Conservation (phyloP, 176 grass and related monocot species). For the Oryza brachyantha region DNA sequence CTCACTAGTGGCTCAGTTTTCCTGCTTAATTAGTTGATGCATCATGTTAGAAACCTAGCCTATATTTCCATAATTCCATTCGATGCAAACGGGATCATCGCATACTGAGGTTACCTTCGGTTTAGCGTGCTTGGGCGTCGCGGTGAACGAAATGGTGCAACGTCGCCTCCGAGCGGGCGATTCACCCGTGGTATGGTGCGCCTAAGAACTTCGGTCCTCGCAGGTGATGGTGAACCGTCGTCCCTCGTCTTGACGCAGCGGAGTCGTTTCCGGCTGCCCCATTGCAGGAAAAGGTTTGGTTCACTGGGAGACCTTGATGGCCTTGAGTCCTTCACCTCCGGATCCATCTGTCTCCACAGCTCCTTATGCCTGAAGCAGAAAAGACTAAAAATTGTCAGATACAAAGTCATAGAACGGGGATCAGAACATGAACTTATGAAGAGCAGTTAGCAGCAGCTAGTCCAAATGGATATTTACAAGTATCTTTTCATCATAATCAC, state of each 20-base stretch:
- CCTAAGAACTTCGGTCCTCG: constrained; percentile 32
- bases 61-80: neutral
- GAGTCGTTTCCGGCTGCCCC: constrained; percentile 79
- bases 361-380: neutral
- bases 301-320: constrained; percentile 38
- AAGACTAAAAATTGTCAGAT: neutral
- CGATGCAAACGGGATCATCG: neutral
- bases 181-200: constrained; percentile 35
- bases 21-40: constrained; percentile 29
- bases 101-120: constrained; percentile 47
- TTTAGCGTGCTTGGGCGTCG: constrained; percentile 53
- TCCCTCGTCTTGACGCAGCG: constrained; percentile 61
- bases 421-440: neutral
- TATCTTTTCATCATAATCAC: too few species aligned
- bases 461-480: neutral
- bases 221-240: constrained; percentile 37
- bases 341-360: constrained; percentile 32
- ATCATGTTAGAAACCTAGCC: neutral
- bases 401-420: neutral
- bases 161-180: constrained; percentile 47
- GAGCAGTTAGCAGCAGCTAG: neutral
- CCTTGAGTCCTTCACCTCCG: constrained; percentile 37
- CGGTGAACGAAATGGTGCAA: constrained; percentile 37
- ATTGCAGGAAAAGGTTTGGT: constrained; percentile 63
- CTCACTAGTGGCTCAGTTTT: constrained; percentile 45